Conservation (phyloP, 805 yeast species). For the Ogataea nakhonphanomensis region DNA sequence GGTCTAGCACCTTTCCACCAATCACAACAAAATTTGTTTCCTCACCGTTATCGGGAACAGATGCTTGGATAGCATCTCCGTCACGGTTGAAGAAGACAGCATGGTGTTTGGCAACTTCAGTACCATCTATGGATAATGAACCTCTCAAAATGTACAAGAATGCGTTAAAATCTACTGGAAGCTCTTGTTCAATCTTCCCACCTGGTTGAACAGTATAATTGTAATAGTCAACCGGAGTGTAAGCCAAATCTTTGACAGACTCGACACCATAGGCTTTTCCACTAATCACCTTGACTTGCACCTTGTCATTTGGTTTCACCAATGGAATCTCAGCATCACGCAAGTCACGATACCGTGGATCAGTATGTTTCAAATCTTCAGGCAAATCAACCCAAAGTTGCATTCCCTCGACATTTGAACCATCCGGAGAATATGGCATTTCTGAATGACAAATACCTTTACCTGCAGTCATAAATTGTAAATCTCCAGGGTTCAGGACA, state of each 20-base stretch:
- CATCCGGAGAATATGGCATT: slow-evolving; percentile 65
- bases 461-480: slow-evolving; percentile 95
- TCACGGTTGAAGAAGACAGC: slow-evolving; percentile 65
- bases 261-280: slow-evolving; percentile 77
- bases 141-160: slow-evolving; percentile 71
- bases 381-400: slow-evolving; percentile 91
- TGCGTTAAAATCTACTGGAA: slow-evolving; percentile 60
- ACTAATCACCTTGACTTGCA: slow-evolving; percentile 67
- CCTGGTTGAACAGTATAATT: slow-evolving; percentile 64
- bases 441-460: slow-evolving; percentile 83
- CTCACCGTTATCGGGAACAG: slow-evolving; percentile 42
- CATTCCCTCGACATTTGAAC: slow-evolving; percentile 55
- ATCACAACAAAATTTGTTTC: slow-evolving; percentile 64
- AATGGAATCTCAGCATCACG: slow-evolving; percentile 67
- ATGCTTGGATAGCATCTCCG: slow-evolving; percentile 60
- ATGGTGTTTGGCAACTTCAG: slow-evolving; percentile 42
- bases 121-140: slow-evolving; percentile 44
- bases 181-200: slow-evolving; percentile 55
- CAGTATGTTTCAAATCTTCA: slow-evolving; percentile 51
- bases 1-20: slow-evolving; percentile 73
- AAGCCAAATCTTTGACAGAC: slow-evolving; percentile 70
- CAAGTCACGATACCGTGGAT: slow-evolving; percentile 78
- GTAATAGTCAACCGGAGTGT: slow-evolving; percentile 76
- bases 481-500: slow-evolving; percentile 71
- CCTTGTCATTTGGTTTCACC: slow-evolving; percentile 60